phyloP scores from a whole-genome alignment of 1,139 yeast genomes.

The Torulaspora globosa region DNA sequence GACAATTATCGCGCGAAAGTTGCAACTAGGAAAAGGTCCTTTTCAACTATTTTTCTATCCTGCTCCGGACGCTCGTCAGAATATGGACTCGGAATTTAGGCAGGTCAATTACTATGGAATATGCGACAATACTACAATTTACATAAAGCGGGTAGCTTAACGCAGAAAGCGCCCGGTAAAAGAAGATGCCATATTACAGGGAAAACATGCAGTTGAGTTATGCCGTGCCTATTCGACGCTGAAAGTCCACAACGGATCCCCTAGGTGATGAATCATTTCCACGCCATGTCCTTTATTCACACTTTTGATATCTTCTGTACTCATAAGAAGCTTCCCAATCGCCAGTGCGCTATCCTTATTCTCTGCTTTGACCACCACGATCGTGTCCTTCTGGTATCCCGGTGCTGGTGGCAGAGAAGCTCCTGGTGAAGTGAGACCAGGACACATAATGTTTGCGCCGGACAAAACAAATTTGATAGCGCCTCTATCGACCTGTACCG shows the following conservation, averaged over 20 bases:
- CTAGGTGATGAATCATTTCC: constrained; percentile 77
- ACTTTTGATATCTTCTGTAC: constrained; percentile 81
- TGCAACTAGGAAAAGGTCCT: constrained; percentile 9
- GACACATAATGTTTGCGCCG: constrained; percentile 97
- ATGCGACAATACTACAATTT: constrained; percentile 14
- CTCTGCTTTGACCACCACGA: constrained; percentile 84
- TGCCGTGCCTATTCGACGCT: constrained; percentile 35
- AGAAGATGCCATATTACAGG: background rate
- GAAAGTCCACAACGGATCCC: constrained; percentile 84
- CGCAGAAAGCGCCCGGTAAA: background rate
- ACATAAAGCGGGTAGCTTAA: constrained; percentile 7
- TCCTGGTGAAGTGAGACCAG: constrained; percentile 90
- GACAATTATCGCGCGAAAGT: constrained; percentile 18
- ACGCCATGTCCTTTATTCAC: constrained; percentile 88
- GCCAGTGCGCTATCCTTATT: constrained; percentile 92
- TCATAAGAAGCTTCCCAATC: constrained; percentile 79
- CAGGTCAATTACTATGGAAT: constrained; percentile 19
- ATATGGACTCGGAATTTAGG: constrained; percentile 24
- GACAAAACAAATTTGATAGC: constrained; percentile 91
- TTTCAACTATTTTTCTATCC: constrained; percentile 16
- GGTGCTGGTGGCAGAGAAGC: constrained; percentile 74
- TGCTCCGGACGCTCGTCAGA: constrained; percentile 11
- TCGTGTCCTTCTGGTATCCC: constrained; percentile 56
- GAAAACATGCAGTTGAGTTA: constrained; percentile 1
- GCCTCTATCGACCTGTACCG: constrained; percentile 90